Base-by-base conservation (phyloP, 768 basidiomycete species). In the Steccherinum ochraceum region DNA sequence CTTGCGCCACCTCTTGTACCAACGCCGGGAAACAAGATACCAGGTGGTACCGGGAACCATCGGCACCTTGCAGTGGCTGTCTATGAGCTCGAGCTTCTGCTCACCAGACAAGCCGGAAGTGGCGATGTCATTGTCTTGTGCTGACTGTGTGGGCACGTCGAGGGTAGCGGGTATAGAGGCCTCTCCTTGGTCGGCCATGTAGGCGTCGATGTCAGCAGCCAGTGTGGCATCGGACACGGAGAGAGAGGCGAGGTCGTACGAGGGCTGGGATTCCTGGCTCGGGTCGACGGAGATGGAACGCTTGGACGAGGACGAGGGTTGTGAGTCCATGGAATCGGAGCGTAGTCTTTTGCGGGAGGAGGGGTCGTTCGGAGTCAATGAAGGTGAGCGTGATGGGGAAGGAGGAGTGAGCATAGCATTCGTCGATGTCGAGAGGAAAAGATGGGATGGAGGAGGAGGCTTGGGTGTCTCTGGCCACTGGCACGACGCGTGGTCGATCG, bases 1-100 rank as follows among this genome's bases (percentile, higher is more conserved):
- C 58, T 78, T 80, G 54, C 75, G 68, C 85, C 88, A 94, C 26
- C 81, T 78, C 52, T 77, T 77, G 71, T 78, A 88, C 92, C 92
- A 95, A 19, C 60, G 58, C 45, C 77, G 67, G 19, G 83, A 75
- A 24, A 94, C 73, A 45, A 94, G 68, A 68, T 80, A 92, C 91
- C 91, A 93, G 7, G 74, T 81, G 46, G 91, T 81, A 42, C 86
- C 86, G 5, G 74, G 68, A 24, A 73, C 69, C 76, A 92, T 80
- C 40, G 72, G 68, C 42, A 60, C 64, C 39, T 58, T 61, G 58
- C 77, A 77, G 12, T 72, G 72, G 4, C 67, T 64, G 19, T 78
- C 65, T 59, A 90, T 74, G 45, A 72, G 63, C 4, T 69, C 51
- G n/a, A 81, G 52, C 62, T 81, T 87, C 45, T 80, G 72, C 3